Evolutionary conservation across 495 filamentous ascomycete genomes (phyloP), one percentile per base, ranked within the genome.

Genomic region (Xylona heveae): DNA sequence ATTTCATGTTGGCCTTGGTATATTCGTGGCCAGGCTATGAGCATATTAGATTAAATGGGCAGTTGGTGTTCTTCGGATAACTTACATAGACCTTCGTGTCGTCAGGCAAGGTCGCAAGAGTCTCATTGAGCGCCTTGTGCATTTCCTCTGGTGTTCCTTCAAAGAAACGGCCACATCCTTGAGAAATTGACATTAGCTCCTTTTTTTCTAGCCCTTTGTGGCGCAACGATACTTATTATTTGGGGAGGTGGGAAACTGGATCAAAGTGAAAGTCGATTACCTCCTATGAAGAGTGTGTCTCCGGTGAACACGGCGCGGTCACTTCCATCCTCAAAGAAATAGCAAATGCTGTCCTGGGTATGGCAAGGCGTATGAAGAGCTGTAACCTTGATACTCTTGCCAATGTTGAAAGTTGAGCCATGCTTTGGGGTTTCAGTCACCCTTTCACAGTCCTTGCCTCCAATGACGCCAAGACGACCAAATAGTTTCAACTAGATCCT

Each of bases 311-410:
- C 79, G 6, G 64, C 90, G 40, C 64, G 70, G 30, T 92, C 70
- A 15, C 45, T 31, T 7, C 66, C 71, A 44, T 95, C 88, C 50
- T 91, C 66, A 61, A 88, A 69, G 31, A 66, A 67, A 42, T 68
- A 97, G 63, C 88, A 95, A 42, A 97, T 92, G 45, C 82, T 92
- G 51, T 97, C 88, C 52, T 94, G 88, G 2, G 88, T 97, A 49
- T 97, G 90, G 49, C 88, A 97, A 3, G 88, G 88, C 5, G 88
- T 97, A 53, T 95, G 75, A 16, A 95, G 53, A n/a, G 78, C 78
- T 45, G 68, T 88, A 32, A 94, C 81, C 2, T 63, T 63, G 44
- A 97, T 85, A 23, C 57, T 54, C 34, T 74, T 66, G 35, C 90
- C 88, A 36, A 95, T 71, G 41, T 68, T 75, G 61, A 94, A 94